Evolutionary conservation across 106 monocot species (phyloP).

Genomic region (Agapanthus africanus): DNA sequence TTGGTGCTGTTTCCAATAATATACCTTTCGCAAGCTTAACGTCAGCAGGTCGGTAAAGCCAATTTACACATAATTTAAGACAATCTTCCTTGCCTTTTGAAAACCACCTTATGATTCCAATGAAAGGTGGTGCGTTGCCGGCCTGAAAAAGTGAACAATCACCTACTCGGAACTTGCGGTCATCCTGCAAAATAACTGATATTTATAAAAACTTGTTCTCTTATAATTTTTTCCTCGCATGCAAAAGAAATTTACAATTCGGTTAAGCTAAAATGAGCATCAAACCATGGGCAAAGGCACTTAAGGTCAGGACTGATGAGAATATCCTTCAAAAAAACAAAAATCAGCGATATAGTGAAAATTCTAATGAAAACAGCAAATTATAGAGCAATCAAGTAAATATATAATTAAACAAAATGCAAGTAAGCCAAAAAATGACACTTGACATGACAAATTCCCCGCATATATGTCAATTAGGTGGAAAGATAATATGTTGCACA

Average conservation of each 20-base stretch:
- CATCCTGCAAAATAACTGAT: conserved; percentile 46
- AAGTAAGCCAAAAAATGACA: no score
- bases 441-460: no score
- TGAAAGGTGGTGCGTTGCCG: conserved; percentile 81
- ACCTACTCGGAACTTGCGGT: conserved; percentile 72
- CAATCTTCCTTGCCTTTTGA: conserved; percentile 33
- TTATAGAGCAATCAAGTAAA: no score
- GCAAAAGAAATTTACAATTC: background rate
- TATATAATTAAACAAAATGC: no score
- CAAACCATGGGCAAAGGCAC: background rate
- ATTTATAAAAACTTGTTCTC: background rate
- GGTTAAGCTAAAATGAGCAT: background rate
- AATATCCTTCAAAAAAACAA: background rate
- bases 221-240: background rate
- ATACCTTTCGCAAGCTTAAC: conserved; percentile 73
- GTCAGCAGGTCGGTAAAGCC: conserved; percentile 89
- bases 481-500: no score
- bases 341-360: background rate
- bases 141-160: conserved; percentile 94
- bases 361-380: background rate
- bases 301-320: background rate
- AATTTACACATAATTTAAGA: conserved; percentile 85
- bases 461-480: no score
- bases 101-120: conserved; percentile 84
- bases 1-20: conserved; percentile 72